These are phyloP conservation scores for Rubroshorea leprosula DNA, from an alignment of 345 rosid species.

Conservation along the genomic window DNA sequence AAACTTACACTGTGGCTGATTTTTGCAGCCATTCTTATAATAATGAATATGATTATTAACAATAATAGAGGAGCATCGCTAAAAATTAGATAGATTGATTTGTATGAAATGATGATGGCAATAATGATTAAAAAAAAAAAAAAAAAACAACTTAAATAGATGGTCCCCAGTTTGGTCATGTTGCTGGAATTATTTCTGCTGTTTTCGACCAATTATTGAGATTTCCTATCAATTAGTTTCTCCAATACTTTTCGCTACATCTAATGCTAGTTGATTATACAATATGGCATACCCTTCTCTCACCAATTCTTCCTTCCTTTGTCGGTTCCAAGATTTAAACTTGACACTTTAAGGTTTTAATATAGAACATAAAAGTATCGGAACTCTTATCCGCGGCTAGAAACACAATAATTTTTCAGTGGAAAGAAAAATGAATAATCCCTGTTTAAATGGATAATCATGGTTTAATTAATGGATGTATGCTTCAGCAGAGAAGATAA, in stretches of 20 bases:
- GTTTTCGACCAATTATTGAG: conserved; percentile 13
- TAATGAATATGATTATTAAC: too few relatives aligned
- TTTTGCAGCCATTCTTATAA: neutral
- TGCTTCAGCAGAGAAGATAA: too few relatives aligned
- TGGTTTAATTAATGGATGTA: too few relatives aligned
- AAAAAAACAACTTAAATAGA: neutral
- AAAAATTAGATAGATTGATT: neutral
- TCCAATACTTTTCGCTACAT: neutral
- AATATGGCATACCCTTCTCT: neutral
- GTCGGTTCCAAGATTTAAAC: too few relatives aligned
- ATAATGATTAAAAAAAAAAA: neutral
- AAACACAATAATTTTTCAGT: too few relatives aligned
- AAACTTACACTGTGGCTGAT: too few relatives aligned
- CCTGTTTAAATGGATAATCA: too few relatives aligned
- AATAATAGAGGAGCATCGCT: neutral
- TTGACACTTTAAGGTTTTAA: too few relatives aligned
- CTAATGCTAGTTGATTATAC: neutral
- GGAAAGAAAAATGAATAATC: too few relatives aligned
- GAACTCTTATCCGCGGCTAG: too few relatives aligned
- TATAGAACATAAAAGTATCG: too few relatives aligned
- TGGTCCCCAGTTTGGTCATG: conserved; percentile 12
- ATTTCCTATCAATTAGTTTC: conserved; percentile 4
- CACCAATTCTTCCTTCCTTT: too few relatives aligned
- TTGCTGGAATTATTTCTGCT: neutral
- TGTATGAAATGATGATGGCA: neutral